Conservation (phyloP, 768 basidiomycete species). For the Podaxis rugospora region DNA sequence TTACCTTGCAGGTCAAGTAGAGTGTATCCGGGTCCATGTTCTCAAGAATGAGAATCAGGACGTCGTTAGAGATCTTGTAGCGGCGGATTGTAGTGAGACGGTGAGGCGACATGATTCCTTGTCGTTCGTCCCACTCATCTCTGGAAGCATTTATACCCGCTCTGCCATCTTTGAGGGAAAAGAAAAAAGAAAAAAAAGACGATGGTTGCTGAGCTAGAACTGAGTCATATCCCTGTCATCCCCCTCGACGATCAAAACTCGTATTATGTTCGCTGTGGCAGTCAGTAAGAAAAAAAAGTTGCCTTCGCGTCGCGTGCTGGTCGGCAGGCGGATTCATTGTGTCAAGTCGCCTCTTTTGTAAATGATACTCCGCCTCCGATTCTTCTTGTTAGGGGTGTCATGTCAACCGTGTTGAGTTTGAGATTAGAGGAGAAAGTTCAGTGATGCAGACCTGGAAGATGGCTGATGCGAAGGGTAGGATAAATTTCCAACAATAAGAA, state of each 20-base stretch:
- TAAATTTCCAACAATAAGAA: constrained; percentile 47
- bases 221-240: constrained; percentile 32
- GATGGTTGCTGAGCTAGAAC: constrained; percentile 40
- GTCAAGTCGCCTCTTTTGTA: constrained; percentile 46
- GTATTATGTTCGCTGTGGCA: constrained; percentile 39
- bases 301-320: constrained; percentile 25
- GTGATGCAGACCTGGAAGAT: constrained; percentile 29
- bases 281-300: constrained; percentile 7
- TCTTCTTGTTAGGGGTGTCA: constrained; percentile 43
- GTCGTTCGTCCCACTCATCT: constrained; percentile 24
- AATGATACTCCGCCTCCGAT: constrained; percentile 29
- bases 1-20: constrained; percentile 43
- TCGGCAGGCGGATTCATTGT: constrained; percentile 49
- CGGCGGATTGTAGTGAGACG: constrained; percentile 37
- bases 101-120: constrained; percentile 40
- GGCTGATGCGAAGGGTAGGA: constrained; percentile 29
- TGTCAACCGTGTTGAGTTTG: constrained; percentile 48
- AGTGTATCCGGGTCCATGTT: constrained; percentile 45
- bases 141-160: constrained; percentile 41
- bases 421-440: constrained; percentile 33
- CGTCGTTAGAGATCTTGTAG: constrained; percentile 49
- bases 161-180: constrained; percentile 36
- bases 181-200: constrained; percentile 37
- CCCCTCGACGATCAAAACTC: constrained; percentile 33
- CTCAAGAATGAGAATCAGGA: constrained; percentile 44